Percentiles rank a stretch among this genome's conserved stretches.
phyloP scores from a whole-genome alignment of 1,284 basidiomycete genomes.

The Cryptococcus sp. region DNA sequence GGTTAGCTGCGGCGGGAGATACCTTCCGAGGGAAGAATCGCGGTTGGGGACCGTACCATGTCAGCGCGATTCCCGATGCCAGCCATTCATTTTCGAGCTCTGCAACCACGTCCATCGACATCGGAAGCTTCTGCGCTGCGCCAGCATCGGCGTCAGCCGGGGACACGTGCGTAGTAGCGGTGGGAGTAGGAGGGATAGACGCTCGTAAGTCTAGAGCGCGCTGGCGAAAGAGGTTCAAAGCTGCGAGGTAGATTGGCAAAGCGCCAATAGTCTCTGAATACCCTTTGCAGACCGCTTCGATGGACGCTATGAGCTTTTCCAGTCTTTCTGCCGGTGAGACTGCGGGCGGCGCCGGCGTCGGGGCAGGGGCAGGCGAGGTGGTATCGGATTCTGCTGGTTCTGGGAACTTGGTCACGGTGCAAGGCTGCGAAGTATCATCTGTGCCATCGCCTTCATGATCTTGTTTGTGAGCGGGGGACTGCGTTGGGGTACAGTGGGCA shows the following conservation, averaged over 20 bases:
- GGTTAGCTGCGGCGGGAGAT: too few species aligned
- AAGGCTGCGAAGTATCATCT: too few species aligned
- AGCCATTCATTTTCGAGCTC: slow-evolving; percentile 30
- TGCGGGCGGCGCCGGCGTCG: not conserved
- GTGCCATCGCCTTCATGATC: too few species aligned
- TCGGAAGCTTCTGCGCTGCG: not conserved
- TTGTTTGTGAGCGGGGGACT: too few species aligned
- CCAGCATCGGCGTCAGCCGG: not conserved
- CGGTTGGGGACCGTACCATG: slow-evolving; percentile 32
- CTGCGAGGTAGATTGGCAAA: slow-evolving; percentile 1
- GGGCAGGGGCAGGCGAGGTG: not conserved
- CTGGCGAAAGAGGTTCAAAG: not conserved
- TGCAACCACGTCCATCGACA: slow-evolving; percentile 3
- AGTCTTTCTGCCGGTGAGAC: not conserved
- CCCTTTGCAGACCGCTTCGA: not conserved
- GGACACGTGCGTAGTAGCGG: not conserved
- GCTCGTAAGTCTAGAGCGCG: not conserved
- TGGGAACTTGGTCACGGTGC: too few species aligned
- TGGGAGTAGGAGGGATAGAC: not conserved
- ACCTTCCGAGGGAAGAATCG: too few species aligned
- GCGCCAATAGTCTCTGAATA: not conserved
- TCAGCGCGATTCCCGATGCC: slow-evolving; percentile 23
- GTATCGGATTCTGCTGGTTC: not conserved
- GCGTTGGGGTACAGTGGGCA: too few species aligned
- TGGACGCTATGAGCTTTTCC: not conserved